Evolutionary conservation across 192 early-diverging fungal species (phyloP).

Genomic region (Podila clonocystis): DNA sequence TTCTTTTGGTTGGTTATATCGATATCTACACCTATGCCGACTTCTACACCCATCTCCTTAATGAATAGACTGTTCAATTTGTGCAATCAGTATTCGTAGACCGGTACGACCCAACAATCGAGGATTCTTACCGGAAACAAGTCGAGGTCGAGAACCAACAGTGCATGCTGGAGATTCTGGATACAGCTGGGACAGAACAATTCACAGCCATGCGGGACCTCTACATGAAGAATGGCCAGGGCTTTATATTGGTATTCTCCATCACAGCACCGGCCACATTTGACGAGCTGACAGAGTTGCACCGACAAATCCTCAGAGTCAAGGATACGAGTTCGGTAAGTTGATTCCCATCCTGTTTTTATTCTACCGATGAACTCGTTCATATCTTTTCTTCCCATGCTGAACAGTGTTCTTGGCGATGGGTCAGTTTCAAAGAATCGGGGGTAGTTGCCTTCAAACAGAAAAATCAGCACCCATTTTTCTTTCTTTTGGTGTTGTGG

Average conservation of each 20-base stretch:
- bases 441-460: no score
- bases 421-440: no score
- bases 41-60: background rate
- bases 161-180: conserved; percentile 90
- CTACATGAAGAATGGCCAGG: conserved; percentile 92
- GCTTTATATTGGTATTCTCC: conserved; percentile 88
- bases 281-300: conserved; percentile 79
- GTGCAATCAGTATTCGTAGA: conserved; percentile 93
- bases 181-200: conserved; percentile 84
- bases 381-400: background rate
- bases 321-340: conserved; percentile 78
- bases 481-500: no score
- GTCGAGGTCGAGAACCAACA: conserved; percentile 82
- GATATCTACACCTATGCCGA: background rate
- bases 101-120: conserved; percentile 96
- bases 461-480: no score
- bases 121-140: conserved; percentile 90
- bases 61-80: conserved; percentile 80
- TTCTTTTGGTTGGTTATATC: background rate
- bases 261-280: conserved; percentile 79
- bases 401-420: background rate
- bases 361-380: background rate
- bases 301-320: conserved; percentile 79
- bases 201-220: conserved; percentile 81
- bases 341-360: background rate